Evolutionary conservation across 2,329 filamentous ascomycete genomes (phyloP), one percentile per base, ranked within the genome.

Genomic region (Colletotrichum shisoi): DNA sequence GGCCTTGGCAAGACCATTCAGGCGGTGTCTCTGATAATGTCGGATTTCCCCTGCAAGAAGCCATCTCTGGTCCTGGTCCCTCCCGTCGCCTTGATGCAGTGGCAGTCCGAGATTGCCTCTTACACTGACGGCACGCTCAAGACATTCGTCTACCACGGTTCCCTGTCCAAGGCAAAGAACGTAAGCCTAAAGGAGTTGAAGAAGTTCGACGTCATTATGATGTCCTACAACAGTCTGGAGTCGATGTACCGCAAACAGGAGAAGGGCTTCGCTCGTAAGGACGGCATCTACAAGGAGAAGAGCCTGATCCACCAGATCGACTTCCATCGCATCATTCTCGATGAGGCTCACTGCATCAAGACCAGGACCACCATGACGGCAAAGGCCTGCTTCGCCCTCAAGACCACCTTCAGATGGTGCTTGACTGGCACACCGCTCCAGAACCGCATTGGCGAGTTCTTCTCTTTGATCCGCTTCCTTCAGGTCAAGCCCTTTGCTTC

Each of bases 1-100:
- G 95, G 95, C 7, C 91, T 99, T 80, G 95, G 95, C 57, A 99
- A 99, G 81, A 99, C 95, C 0, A 98, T 99, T 57, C 95, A 99
- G 78, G 94, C 95, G 2, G 95, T 99, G 19, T 97, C 94, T 3
- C 85, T 99, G 51, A 93, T 99, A 78, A 98, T 98, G 95, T 97
- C 94, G 0, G 94, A 98, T 76, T 97, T 92, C 73, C 94, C 94
- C 3, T 91, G 89, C 24, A 91, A 90, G 62, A 40, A 54, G 15
- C 94, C 95, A 1, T 91, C 93, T 0, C 83, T 98, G 4, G 94
- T 98, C 1, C 85, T 97, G 40, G 93, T 97, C 0, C 94, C 94
- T 0, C 94, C 94, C 0, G 94, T 97, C 46, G 94, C 94, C 46
- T 80, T 98, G 57, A 96, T 97, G 91, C 94, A 98, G 75, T 98